A percentile compares a stretch with the other conserved stretches of the same genome.
Evolutionary conservation across 176 grass and related monocot genomes (phyloP).

Genomic region (Miscanthus lutarioriparius): DNA sequence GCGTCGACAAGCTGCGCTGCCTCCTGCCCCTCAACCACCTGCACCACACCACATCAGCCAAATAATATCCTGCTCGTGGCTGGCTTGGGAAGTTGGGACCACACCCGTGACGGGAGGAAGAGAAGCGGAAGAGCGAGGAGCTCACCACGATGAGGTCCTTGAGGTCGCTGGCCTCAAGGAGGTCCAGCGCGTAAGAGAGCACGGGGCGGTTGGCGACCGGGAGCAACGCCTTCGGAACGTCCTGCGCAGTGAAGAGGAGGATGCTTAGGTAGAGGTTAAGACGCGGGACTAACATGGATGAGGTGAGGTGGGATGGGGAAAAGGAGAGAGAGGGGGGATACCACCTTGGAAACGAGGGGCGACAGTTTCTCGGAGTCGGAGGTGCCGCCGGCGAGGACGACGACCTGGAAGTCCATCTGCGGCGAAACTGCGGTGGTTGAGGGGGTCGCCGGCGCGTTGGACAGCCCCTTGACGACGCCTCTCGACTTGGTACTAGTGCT

Average conservation of each 20-base stretch:
- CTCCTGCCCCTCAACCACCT: slow-evolving; percentile 93
- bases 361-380: slow-evolving; percentile 77
- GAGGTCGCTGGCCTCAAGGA: slow-evolving; percentile 86
- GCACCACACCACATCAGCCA: slow-evolving; percentile 39
- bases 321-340: background rate
- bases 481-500: background rate
- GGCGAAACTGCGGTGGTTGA: background rate
- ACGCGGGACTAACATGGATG: background rate
- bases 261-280: slow-evolving; percentile 8
- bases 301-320: background rate
- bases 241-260: slow-evolving; percentile 46
- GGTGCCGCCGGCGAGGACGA: slow-evolving; percentile 89
- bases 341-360: slow-evolving; percentile 82
- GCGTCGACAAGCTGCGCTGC: slow-evolving; percentile 56
- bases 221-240: slow-evolving; percentile 87
- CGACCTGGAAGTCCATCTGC: slow-evolving; percentile 94
- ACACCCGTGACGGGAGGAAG: background rate
- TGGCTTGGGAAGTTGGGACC: background rate
- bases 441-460: slow-evolving; percentile 1
- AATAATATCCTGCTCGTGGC: background rate
- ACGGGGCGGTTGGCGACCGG: slow-evolving; percentile 87
- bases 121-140: background rate
- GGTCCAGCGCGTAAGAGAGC: slow-evolving; percentile 87
- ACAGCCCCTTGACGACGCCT: background rate
- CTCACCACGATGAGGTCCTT: slow-evolving; percentile 91